Base-by-base conservation (phyloP, 192 early-diverging fungal species). In the Dissophora ornata region DNA sequence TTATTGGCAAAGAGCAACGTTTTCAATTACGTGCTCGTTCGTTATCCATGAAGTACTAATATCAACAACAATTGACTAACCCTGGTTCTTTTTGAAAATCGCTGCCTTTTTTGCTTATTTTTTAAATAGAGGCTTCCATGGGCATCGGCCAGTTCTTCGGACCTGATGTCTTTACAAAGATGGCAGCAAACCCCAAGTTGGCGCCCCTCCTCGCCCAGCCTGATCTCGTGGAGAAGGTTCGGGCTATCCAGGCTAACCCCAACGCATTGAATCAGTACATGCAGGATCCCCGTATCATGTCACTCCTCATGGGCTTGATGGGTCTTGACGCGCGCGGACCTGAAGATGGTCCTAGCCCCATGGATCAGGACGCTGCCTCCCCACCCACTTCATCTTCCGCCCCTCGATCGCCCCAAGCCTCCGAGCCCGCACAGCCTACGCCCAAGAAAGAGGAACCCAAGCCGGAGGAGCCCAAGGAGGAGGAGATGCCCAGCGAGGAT, bases 201-300 rank as follows among this genome's bases (percentile, higher is more conserved):
- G 73, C 87, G 6, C 81, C 87, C 26, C 86, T 84, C 67, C 82
- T 97, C 38, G 80, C 92, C 7, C 89, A 97, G 53, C 89, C 93
- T 46, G 91, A 94, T 71, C 87, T 91, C 57, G 79, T 95, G 44
- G 71, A 68, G 22, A 95, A 92, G 70, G 78, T 97, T 61, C 73
- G 85, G 29, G 88, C 89, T 2, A 92, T 93, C 59, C 93, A 96
- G 81, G 71, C 74, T 16, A 87, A 96, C 70, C 92, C 92, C 15
- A 81, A 84, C 45, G 86, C 71, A 46, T 75, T 95, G 67, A 82
- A 87, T 52, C 82, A 83, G 82, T 83, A 90, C 74, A 88, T 92
- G 84, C 86, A 88, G 67, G 95, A 96, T 82, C 92, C 90, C 51
- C 90, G 92, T 22, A 91, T 96, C 78, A 93, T 91, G 87, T 84